Percentiles rank a stretch among this genome's conserved stretches.
These are phyloP conservation scores for Aegilops speltoides DNA, from an alignment of 176 grass and related monocot species.

Conservation along the genomic window DNA sequence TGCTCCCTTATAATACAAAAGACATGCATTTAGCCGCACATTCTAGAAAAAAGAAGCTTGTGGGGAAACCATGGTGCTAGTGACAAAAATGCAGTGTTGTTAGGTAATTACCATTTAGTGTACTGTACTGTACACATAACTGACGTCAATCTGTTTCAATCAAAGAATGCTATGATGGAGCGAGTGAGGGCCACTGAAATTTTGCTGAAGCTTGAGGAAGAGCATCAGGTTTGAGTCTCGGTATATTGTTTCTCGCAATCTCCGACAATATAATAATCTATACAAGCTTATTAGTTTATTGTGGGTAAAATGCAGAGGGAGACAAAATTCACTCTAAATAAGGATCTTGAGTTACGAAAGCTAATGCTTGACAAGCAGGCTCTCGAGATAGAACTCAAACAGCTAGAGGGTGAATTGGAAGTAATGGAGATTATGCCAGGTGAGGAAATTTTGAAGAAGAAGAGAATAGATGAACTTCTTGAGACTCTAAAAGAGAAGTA, in stretches of 20 bases:
- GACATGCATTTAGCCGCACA: no score
- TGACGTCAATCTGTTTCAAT: background rate
- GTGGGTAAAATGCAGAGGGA: conserved; percentile 12
- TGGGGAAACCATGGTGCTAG: background rate
- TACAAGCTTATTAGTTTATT: background rate
- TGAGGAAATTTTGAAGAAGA: background rate
- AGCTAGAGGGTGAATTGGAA: conserved; percentile 45
- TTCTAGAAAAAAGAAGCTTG: background rate
- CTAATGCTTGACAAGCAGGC: conserved; percentile 55
- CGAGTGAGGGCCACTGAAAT: background rate
- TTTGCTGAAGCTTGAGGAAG: background rate
- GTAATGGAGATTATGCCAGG: conserved; percentile 42
- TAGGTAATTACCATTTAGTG: background rate
- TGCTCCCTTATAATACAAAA: no score
- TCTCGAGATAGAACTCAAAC: conserved; percentile 60
- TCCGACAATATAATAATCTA: no score
- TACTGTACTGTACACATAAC: background rate
- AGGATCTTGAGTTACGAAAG: conserved; percentile 37
- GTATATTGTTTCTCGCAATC: background rate
- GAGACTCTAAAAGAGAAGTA: background rate
- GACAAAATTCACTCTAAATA: conserved; percentile 36
- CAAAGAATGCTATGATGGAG: background rate
- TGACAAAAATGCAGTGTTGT: background rate
- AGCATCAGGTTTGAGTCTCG: background rate
- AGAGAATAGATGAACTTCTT: background rate